Conservation (phyloP, 768 basidiomycete species). For the Leccinum truebloodii region DNA sequence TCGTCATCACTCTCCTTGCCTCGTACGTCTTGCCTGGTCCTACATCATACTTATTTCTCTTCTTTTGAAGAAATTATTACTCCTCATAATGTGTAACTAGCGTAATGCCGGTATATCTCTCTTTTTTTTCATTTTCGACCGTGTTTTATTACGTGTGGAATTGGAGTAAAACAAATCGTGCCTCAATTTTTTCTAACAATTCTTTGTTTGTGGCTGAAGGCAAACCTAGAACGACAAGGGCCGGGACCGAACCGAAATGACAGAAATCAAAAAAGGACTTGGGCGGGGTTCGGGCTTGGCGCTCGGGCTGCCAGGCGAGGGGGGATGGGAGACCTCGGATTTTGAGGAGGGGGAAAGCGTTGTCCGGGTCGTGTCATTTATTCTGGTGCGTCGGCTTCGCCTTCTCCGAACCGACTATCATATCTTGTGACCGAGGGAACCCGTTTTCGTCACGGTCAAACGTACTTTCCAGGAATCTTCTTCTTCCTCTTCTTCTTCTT, state of each 20-base stretch:
- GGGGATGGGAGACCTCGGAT: no score
- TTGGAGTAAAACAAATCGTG: not conserved
- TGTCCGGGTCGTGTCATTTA: no score
- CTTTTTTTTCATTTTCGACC: not conserved
- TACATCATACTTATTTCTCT: not conserved
- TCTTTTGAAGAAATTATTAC: constrained; percentile 1
- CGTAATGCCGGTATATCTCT: constrained; percentile 23
- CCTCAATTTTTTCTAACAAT: not conserved
- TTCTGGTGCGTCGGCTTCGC: no score
- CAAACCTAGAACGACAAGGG: not conserved
- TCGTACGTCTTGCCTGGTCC: not conserved
- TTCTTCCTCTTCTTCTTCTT: not conserved
- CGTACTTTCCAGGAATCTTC: not conserved
- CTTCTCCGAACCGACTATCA: not conserved
- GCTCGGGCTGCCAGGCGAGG: no score
- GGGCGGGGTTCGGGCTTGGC: not conserved
- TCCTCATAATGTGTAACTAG: constrained; percentile 31
- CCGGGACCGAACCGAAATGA: not conserved
- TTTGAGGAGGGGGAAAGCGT: no score
- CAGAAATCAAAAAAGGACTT: not conserved
- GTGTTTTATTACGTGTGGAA: not conserved
- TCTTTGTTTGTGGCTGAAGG: not conserved
- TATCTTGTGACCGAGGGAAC: not conserved
- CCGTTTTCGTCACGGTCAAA: not conserved
- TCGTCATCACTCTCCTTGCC: not conserved